Base-by-base conservation (phyloP, 805 yeast genomes). In the Metschnikowia cubensis region DNA sequence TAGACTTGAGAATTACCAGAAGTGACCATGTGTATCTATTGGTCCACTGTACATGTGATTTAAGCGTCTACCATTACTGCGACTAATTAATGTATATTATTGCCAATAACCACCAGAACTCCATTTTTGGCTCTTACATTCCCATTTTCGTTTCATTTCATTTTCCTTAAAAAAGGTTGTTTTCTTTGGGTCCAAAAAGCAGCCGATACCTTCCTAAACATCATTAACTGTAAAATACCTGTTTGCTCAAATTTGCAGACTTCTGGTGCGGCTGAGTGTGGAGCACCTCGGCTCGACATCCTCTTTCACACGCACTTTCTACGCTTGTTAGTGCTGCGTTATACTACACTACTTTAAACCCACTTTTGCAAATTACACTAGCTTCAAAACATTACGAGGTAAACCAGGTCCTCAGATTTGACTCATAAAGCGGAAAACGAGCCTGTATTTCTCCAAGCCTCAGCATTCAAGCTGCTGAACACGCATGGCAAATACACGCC, bases 301-400 rank as follows among this genome's bases (percentile, higher is more conserved):
- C 29, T 29, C 20, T 33, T 42, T 42, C 45, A 32, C 37, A 42
- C 45, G 45, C 45, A 15, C 45, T 42, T 32, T 14, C 29, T 8
- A 32, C 20, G n/a, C 31, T 38, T 39, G 18, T 25, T 25, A 25
- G 21, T 39, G n/a, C 41, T 15, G 29, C 41, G 7, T 22, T 22
- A n/a, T 11, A 14, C 31, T 8, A 38, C 18, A 22, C 41, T 22
- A n/a, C 3, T n/a, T 38, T n/a, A 21, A 13, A 14, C 31, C 15
- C 4, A n/a, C 14, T 21, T 33, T 21, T 38, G 41, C 11, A n/a
- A 14, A 38, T 38, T n/a, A 38, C 18, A 20, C 41, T 14, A 8
- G 32, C 31, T 6, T 20, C 14, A 21, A n/a, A 14, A 6, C n/a
- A 6, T 21, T 22, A 8, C 13, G 5, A 31, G 13, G 20, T 15